phyloP scores from a whole-genome alignment of 768 basidiomycete genomes.

The Panellus pusillus region DNA sequence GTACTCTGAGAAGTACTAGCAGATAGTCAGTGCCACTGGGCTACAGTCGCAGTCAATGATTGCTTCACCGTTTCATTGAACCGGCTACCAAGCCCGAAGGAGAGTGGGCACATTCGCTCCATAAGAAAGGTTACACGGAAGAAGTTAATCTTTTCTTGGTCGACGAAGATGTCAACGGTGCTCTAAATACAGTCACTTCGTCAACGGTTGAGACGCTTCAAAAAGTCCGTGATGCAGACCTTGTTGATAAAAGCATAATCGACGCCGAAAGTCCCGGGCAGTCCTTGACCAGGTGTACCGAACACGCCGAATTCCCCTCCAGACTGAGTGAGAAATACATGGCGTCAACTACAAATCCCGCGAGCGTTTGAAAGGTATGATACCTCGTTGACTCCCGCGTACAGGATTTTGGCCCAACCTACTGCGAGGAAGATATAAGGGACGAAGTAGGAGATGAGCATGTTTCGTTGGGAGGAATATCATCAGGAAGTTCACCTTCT shows the following conservation, averaged over 20 bases:
- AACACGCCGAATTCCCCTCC: constrained; percentile 49
- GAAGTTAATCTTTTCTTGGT: constrained; percentile 49
- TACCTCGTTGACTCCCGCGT: constrained; percentile 49
- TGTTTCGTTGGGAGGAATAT: not conserved
- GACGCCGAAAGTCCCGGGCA: constrained; percentile 44
- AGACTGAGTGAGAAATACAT: constrained; percentile 32
- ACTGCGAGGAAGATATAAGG: constrained; percentile 12
- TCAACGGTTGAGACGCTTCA: not conserved
- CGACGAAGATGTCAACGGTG: constrained; percentile 47
- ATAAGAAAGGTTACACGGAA: constrained; percentile 51
- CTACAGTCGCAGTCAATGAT: not conserved
- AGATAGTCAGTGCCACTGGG: not conserved
- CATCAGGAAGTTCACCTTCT: not conserved
- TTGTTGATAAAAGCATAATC: constrained; percentile 51
- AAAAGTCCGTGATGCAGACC: constrained; percentile 23
- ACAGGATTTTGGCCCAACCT: constrained; percentile 36
- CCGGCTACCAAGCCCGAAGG: constrained; percentile 37
- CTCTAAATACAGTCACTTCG: constrained; percentile 24
- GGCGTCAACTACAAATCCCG: not conserved
- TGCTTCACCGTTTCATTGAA: constrained; percentile 46
- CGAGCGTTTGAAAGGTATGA: not conserved
- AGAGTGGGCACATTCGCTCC: constrained; percentile 44
- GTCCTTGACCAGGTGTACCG: constrained; percentile 36
- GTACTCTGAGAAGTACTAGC: constrained; percentile 43
- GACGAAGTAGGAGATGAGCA: constrained; percentile 9